These are phyloP conservation scores for Coelastrella sp. DNA, from an alignment of 139 green algal genomes.

Conservation along the genomic window DNA sequence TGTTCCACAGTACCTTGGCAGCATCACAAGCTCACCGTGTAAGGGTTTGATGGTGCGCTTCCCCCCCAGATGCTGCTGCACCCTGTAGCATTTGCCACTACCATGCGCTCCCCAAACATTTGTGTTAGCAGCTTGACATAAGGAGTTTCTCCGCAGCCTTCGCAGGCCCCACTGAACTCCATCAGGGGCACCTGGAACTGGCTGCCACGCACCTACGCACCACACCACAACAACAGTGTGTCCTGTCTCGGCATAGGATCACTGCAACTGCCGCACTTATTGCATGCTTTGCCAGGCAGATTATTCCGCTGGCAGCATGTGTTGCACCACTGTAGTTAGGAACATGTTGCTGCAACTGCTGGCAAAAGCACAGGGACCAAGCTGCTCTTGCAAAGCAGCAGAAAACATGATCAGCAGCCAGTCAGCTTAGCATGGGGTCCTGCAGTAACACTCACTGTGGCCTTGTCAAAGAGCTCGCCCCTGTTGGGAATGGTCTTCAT, in stretches of 20 bases:
- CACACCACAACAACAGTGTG: neutral
- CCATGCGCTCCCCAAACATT: slow-evolving; percentile 64
- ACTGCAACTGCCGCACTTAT: neutral
- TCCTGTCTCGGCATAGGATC: no score
- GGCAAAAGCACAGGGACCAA: no score
- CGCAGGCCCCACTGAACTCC: slow-evolving; percentile 72
- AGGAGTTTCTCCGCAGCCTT: slow-evolving; percentile 22
- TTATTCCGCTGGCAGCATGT: neutral
- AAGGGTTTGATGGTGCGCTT: slow-evolving; percentile 67
- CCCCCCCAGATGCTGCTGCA: slow-evolving; percentile 73
- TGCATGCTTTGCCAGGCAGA: neutral
- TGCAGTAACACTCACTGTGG: slow-evolving; percentile 26
- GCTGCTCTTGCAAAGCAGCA: no score
- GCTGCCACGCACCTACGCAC: slow-evolving; percentile 50
- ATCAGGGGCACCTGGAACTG: slow-evolving; percentile 69
- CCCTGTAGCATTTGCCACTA: slow-evolving; percentile 74
- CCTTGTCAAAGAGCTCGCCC: slow-evolving; percentile 59
- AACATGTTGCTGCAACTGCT: no score
- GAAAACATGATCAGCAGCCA: no score
- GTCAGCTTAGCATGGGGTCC: neutral
- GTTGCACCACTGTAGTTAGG: neutral
- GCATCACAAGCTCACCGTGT: slow-evolving; percentile 52
- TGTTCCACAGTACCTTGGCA: neutral
- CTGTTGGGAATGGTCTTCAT: slow-evolving; percentile 51
- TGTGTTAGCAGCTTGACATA: slow-evolving; percentile 43